Conservation (phyloP, 108 stramenopile genomes). For the Fragilariopsis cylindrus region DNA sequence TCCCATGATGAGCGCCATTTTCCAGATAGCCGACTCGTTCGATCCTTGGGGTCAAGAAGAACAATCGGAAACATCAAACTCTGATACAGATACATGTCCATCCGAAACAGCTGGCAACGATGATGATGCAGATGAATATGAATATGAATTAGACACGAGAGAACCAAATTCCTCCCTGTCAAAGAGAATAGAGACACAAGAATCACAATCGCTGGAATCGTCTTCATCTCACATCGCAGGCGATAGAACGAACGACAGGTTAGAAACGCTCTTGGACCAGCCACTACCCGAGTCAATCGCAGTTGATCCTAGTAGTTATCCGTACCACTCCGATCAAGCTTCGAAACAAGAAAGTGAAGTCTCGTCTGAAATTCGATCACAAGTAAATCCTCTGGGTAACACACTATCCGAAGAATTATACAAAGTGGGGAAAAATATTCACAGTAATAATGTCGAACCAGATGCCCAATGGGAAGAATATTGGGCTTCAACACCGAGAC, state of each 20-base stretch:
- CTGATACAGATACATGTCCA: neutral
- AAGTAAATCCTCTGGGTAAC: constrained; percentile 11
- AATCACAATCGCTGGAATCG: neutral
- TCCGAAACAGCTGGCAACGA: neutral
- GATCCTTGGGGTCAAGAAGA: constrained; percentile 8
- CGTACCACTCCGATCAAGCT: neutral
- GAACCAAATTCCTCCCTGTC: neutral
- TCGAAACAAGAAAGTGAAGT: neutral
- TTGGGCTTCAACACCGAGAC: too few relatives aligned
- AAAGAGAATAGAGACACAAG: neutral
- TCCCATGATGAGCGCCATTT: neutral
- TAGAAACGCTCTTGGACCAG: neutral
- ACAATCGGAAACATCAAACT: neutral
- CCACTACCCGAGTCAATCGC: neutral
- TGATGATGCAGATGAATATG: neutral
- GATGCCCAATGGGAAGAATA: too few relatives aligned
- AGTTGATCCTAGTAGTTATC: neutral
- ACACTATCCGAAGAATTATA: constrained; percentile 10
- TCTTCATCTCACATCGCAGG: neutral
- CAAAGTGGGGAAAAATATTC: neutral
- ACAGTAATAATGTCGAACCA: too few relatives aligned
- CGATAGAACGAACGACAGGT: neutral
- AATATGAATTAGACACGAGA: neutral
- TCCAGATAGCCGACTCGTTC: neutral
- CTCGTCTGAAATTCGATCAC: constrained; percentile 5